phyloP scores from a whole-genome alignment of 345 rosid species.

The Salix suchowensis region DNA sequence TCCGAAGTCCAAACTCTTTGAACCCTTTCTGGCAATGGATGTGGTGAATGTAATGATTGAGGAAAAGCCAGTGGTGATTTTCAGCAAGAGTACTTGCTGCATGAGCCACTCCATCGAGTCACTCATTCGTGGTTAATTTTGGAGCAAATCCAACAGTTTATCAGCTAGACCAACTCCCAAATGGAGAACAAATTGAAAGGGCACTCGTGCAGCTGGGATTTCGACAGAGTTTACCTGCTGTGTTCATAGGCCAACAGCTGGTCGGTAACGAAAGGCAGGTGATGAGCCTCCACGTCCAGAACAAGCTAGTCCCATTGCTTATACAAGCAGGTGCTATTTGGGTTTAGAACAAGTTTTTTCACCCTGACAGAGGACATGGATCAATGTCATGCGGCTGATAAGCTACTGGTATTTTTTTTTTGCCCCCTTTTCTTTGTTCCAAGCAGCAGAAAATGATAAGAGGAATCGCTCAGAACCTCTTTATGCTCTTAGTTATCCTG shows the following conservation, averaged over 20 bases:
- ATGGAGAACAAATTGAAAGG: constrained; percentile 24
- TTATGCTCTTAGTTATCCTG: not conserved
- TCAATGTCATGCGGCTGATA: not conserved
- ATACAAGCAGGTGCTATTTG: constrained; percentile 31
- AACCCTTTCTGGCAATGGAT: constrained; percentile 12
- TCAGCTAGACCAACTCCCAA: constrained; percentile 26
- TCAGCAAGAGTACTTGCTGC: constrained; percentile 28
- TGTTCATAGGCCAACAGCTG: constrained; percentile 25
- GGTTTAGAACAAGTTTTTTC: constrained; percentile 8
- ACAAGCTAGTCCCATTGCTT: constrained; percentile 27
- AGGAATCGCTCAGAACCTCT: not conserved
- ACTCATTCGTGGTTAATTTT: constrained; percentile 18
- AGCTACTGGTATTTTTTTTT: not conserved
- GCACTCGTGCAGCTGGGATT: constrained; percentile 26
- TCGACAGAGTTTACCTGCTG: constrained; percentile 15
- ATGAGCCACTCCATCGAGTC: constrained; percentile 28
- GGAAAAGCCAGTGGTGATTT: constrained; percentile 28
- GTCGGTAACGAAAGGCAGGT: constrained; percentile 25
- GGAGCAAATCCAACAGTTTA: constrained; percentile 30
- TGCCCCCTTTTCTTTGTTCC: not conserved
- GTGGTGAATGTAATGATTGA: constrained; percentile 10
- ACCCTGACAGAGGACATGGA: not conserved
- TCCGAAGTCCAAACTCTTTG: not conserved
- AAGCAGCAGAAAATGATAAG: not conserved
- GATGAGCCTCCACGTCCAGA: constrained; percentile 27